Percentiles rank a stretch among this genome's conserved stretches.
These are phyloP conservation scores for Patellaria atrata DNA, from an alignment of 495 filamentous ascomycete genomes.

Conservation along the genomic window DNA sequence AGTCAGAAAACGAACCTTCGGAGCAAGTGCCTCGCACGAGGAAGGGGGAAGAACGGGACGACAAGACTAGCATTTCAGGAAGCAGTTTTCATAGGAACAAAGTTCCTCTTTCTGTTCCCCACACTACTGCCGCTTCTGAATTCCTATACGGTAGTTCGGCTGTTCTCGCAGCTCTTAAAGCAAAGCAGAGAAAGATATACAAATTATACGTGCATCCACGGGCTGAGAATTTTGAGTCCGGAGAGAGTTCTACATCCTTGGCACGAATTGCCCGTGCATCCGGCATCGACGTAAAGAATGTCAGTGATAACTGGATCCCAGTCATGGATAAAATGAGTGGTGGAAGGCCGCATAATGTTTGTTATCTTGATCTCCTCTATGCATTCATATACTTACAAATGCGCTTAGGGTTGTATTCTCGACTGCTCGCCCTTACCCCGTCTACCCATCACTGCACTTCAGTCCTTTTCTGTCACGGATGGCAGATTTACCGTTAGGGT, in stretches of 20 bases:
- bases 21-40: too few species aligned
- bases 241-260: slow-evolving; percentile 31
- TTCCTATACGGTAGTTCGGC: slow-evolving; percentile 78
- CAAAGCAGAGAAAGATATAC: slow-evolving; percentile 57
- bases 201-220: slow-evolving; percentile 64
- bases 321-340: slow-evolving; percentile 71
- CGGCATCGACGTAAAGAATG: slow-evolving; percentile 39
- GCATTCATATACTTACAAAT: background rate
- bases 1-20: too few species aligned
- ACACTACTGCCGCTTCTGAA: slow-evolving; percentile 73
- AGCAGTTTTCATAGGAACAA: too few species aligned
- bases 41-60: too few species aligned
- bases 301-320: slow-evolving; percentile 38
- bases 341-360: slow-evolving; percentile 72
- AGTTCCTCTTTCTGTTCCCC: slow-evolving; percentile 50
- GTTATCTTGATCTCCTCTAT: slow-evolving; percentile 1
- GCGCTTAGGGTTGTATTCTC: slow-evolving; percentile 54
- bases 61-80: too few species aligned
- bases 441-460: slow-evolving; percentile 49
- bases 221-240: slow-evolving; percentile 19
- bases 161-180: slow-evolving; percentile 67
- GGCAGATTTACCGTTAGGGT: slow-evolving; percentile 40
- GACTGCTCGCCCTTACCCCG: slow-evolving; percentile 74
- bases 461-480: slow-evolving; percentile 12
- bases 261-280: slow-evolving; percentile 37